Base-by-base conservation (phyloP, 2,329 filamentous ascomycete genomes). In the Aspergillus aculeatus region DNA sequence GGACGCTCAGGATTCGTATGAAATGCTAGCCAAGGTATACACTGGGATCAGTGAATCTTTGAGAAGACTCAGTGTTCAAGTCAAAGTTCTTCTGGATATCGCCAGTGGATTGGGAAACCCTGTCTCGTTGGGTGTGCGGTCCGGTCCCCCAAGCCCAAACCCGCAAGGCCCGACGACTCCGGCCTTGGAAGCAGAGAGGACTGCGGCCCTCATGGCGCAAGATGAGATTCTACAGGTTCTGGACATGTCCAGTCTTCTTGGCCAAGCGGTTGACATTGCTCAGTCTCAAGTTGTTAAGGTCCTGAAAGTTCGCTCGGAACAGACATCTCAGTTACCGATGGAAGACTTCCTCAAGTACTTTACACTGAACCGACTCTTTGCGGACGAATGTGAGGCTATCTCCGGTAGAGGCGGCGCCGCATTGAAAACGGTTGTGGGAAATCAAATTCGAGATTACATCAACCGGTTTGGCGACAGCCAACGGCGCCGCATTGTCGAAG, bases 71-170 rank as follows among this genome's bases (percentile, higher is more conserved):
- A 92, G 91, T 19, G 93, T 92, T 0, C 94, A 98, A 73, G 90
- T 95, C 57, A 99, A 99, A 74, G 88, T 98, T 10, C 78, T 99
- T n/a, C 82, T 99, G 10, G 95, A 99, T 74, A 90, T 96, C 21
- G 95, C 93, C 0, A 96, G 92, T 72, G 76, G 76, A 23, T 64
- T 80, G 38, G 73, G 80, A 32, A 77, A 76, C 14, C 78, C 80
- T 3, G 68, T 75, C 3, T 63, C 66, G 62, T 75, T 68, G 50
- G 71, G 73, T 31, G 64, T 80, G 26, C 77, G 75, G 59, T 84
- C 82, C 6, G 53, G 53, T 1, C 81, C 83, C 14, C 76, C 75
- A 63, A 84, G 81, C 60, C 82, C 80, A 1, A 76, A 75, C 48
- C 61, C 73, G 3, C 74, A 78, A 41, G 78, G 70, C 16, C 73